Conservation (phyloP, 2,329 filamentous ascomycete genomes). For the Diaporthe citri region DNA sequence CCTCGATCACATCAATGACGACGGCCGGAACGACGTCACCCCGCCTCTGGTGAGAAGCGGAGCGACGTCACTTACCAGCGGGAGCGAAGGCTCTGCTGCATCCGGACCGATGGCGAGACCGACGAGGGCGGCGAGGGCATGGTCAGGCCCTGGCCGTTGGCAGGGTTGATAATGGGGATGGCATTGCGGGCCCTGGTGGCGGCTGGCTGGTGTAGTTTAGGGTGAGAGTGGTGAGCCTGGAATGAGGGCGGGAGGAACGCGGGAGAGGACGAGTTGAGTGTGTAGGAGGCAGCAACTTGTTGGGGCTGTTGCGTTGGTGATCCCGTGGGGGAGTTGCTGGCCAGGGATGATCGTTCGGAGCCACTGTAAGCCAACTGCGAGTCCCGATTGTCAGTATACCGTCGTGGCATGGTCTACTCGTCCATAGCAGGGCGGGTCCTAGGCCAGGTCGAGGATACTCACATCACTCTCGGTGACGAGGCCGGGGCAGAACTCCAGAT, state of each 20-base stretch:
- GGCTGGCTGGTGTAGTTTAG: constrained; percentile 92
- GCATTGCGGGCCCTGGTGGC: constrained; percentile 92
- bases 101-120: constrained; percentile 69
- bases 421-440: background rate
- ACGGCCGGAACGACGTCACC: constrained; percentile 51
- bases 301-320: constrained; percentile 92
- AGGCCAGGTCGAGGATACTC: constrained; percentile 57
- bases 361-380: constrained; percentile 55
- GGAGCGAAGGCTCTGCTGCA: constrained; percentile 67
- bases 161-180: constrained; percentile 97
- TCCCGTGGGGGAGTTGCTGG: constrained; percentile 91
- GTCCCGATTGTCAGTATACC: constrained; percentile 51
- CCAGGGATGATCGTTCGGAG: constrained; percentile 94
- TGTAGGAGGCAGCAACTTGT: constrained; percentile 82
- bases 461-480: constrained; percentile 95
- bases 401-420: background rate
- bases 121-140: constrained; percentile 89
- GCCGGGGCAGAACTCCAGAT: constrained; percentile 94
- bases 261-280: constrained; percentile 76
- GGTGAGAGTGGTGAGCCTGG: constrained; percentile 72
- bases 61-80: constrained; percentile 63
- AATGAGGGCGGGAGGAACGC: constrained; percentile 75
- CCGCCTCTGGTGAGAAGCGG: constrained; percentile 51
- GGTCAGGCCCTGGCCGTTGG: constrained; percentile 77
- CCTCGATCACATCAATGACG: constrained; percentile 53